Evolutionary conservation across 2,329 filamentous ascomycete species (phyloP).

Genomic region (Colletotrichum melonis): DNA sequence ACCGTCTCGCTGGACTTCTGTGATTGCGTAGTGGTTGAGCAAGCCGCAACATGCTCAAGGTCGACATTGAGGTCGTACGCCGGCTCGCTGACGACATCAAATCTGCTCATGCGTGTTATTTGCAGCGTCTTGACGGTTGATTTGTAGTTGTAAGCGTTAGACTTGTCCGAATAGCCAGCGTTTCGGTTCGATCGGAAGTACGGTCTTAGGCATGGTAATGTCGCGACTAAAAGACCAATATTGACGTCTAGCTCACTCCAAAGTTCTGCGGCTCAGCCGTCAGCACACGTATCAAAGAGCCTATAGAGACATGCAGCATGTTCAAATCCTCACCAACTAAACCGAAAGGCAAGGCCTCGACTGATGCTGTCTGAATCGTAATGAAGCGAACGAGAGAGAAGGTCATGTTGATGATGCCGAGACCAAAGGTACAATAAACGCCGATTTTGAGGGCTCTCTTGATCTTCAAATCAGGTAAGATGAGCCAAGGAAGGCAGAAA

Average conservation of each 20-base stretch:
- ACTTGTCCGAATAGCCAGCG: conserved; percentile 18
- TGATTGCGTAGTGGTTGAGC: conserved; percentile 1
- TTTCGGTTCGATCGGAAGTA: conserved; percentile 28
- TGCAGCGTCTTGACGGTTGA: conserved; percentile 22
- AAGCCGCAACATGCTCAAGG: conserved; percentile 6
- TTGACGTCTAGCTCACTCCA: conserved; percentile 32
- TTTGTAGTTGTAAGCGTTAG: conserved; percentile 23
- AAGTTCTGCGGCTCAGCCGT: background rate
- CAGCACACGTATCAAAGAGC: background rate
- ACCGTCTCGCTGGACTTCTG: background rate
- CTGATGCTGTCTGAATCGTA: conserved; percentile 23
- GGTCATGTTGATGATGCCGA: conserved; percentile 32
- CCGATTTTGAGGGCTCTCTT: conserved; percentile 18
- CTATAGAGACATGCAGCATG: background rate
- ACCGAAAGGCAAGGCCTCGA: conserved; percentile 22
- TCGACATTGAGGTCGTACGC: background rate
- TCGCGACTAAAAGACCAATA: conserved; percentile 26
- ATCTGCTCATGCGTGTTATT: background rate
- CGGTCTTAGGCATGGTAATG: conserved; percentile 22
- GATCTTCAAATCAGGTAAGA: conserved; percentile 27
- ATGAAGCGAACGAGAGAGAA: conserved; percentile 30
- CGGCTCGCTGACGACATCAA: conserved; percentile 16
- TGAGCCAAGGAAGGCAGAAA: conserved; percentile 22
- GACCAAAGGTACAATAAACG: conserved; percentile 29
- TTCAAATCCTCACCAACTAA: conserved; percentile 14